A percentile compares a stretch with the other conserved stretches of the same genome.
Conservation (phyloP, 805 yeast genomes). For the Saccharomyces mikatae region DNA sequence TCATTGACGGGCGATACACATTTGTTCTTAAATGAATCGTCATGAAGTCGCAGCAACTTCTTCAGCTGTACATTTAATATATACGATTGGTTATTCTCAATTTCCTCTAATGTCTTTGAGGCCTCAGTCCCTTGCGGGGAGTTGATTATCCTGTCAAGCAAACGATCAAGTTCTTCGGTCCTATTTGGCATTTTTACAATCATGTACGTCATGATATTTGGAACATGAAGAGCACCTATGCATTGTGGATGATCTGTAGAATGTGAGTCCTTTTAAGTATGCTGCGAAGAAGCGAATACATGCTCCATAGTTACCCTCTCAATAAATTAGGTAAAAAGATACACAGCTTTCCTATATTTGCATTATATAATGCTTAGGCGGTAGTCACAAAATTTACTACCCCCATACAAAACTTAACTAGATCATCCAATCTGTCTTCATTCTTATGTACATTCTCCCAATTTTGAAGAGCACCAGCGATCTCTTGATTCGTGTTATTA, state of each 20-base stretch:
- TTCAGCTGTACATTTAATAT: slow-evolving; percentile 22
- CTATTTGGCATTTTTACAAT: background rate
- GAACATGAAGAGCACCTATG: background rate
- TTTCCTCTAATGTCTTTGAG: slow-evolving; percentile 15
- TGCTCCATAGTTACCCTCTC: background rate
- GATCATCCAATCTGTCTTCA: slow-evolving; percentile 49
- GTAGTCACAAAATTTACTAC: slow-evolving; percentile 52
- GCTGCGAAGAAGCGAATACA: slow-evolving; percentile 5
- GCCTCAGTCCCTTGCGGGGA: slow-evolving; percentile 6
- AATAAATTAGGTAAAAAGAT: background rate
- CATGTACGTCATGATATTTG: background rate
- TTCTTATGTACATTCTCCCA: slow-evolving; percentile 43
- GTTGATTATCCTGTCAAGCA: slow-evolving; percentile 2
- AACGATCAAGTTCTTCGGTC: slow-evolving; percentile 3
- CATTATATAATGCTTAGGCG: slow-evolving; percentile 5
- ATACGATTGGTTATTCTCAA: slow-evolving; percentile 22
- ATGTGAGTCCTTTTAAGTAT: background rate
- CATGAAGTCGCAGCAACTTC: slow-evolving; percentile 23
- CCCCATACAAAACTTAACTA: slow-evolving; percentile 75
- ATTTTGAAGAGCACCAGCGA: slow-evolving; percentile 38
- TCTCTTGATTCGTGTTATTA: slow-evolving; percentile 31
- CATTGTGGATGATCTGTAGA: background rate
- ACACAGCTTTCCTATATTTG: background rate
- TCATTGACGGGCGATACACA: slow-evolving; percentile 18
- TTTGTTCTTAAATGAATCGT: slow-evolving; percentile 18